A percentile compares a stretch with the other conserved stretches of the same genome.
Conservation (phyloP, 768 basidiomycete genomes). For the Terana coerulea region DNA sequence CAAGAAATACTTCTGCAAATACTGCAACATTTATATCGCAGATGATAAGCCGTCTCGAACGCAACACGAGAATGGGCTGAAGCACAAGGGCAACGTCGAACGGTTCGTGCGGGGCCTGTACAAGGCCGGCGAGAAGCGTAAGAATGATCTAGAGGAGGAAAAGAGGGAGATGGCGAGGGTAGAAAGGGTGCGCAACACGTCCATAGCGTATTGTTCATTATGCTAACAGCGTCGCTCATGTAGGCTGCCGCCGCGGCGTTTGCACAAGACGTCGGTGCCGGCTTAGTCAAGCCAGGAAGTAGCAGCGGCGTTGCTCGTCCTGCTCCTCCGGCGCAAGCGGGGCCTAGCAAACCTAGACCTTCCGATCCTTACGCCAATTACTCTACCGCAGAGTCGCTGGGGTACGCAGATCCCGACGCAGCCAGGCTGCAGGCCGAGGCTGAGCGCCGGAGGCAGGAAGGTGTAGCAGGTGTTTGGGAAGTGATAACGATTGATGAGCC, state of each 20-base stretch:
- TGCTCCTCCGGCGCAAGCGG: conserved; percentile 35
- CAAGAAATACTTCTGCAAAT: conserved; percentile 93
- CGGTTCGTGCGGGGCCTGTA: conserved; percentile 90
- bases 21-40: conserved; percentile 95
- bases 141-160: conserved; percentile 83
- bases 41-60: conserved; percentile 91
- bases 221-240: not conserved
- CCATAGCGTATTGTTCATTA: too few species aligned
- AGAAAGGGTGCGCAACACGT: conserved; percentile 55
- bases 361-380: conserved; percentile 79
- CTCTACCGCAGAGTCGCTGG: conserved; percentile 81
- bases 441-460: conserved; percentile 57
- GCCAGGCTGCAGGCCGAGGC: conserved; percentile 60
- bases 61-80: conserved; percentile 90
- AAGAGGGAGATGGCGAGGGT: conserved; percentile 82
- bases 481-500: conserved; percentile 41
- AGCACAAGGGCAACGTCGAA: conserved; percentile 93
- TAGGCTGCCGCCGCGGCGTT: conserved; percentile 81
- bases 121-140: conserved; percentile 86
- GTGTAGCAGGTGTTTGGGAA: conserved; percentile 77
- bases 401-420: conserved; percentile 73
- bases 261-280: conserved; percentile 72
- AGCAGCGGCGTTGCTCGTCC: conserved; percentile 28
- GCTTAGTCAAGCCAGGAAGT: conserved; percentile 45
- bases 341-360: conserved; percentile 38